Evolutionary conservation across 225 moss, liverwort and hornwort species (phyloP), one percentile per base, ranked within the genome.

Genomic region (Lunularia cruciata): DNA sequence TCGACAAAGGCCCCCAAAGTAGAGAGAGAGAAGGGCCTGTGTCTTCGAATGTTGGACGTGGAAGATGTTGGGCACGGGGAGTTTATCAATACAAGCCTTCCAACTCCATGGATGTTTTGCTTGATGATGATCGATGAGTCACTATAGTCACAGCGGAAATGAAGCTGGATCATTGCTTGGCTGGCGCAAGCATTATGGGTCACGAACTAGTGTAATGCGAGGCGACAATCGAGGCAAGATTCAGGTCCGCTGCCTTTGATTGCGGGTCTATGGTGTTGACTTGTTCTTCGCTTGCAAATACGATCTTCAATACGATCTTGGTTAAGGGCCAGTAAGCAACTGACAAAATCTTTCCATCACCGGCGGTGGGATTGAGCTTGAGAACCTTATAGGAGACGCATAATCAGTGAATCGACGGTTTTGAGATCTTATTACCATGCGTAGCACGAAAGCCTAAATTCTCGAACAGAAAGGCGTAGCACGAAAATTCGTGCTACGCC

Each of bases 11-110:
- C 23, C 61, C 39, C 23, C 4, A 40, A 35, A 16, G 38, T 6
- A 33, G 32, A 13, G 20, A 20, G 27, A 15, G 58, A 35, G 15
- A 40, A 39, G 39, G 61, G 39, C 61, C 61, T 23, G 23, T 61
- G 39, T 60, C 61, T 38, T 23, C 39, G 61, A 61, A 40, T 40
- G 61, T 61, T 39, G 61, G 61, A 61, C 61, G 42, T 61, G 61
- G 39, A 23, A 61, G 61, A 61, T 23, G 8, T 22, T 40, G 11
- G 22, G 8, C 23, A 40, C 11, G 39, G 26, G 38, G 61, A 61
- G 8, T 61, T 61, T 61, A 61, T 61, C 39, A 61, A 61, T 38
- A 11, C 61, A 3, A 6, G 22, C 12, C 40, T 61, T 61, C 38
- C 23, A 26, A 23, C 37, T 23, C 11, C 39, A 61, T 61, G 61